These are phyloP conservation scores for Hygrocybe coccinea DNA, from an alignment of 768 basidiomycete species.

Conservation along the genomic window DNA sequence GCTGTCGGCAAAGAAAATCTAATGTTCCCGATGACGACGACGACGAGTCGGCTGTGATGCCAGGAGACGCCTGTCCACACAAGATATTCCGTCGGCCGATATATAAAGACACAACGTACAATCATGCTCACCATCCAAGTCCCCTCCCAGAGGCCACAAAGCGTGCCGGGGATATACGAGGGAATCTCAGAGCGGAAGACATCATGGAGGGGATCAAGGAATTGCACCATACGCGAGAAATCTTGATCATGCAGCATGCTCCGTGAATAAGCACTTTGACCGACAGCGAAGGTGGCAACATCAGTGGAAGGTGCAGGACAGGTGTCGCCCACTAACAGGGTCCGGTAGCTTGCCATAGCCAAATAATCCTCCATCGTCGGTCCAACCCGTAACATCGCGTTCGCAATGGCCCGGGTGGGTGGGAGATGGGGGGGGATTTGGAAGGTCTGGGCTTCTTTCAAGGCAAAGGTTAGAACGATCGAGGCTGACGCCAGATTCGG, in stretches of 20 bases:
- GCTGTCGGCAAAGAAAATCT: conserved; percentile 40
- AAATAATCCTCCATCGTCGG: conserved; percentile 53
- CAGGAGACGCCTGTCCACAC: conserved; percentile 7
- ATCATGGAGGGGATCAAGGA: conserved; percentile 17
- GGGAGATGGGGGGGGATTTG: conserved; percentile 49
- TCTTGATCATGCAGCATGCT: conserved; percentile 33
- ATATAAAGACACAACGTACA: conserved; percentile 1
- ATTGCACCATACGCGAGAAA: conserved; percentile 33
- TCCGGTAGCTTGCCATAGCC: conserved; percentile 37
- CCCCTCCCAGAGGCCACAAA: conserved; percentile 60
- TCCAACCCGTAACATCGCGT: conserved; percentile 41
- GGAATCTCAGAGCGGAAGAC: conserved; percentile 22
- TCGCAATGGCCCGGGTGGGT: conserved; percentile 42
- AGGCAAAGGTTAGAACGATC: conserved; percentile 49
- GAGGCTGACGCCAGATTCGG: conserved; percentile 42
- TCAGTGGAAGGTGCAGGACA: conserved; percentile 11
- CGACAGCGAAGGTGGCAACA: background rate
- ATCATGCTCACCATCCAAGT: conserved; percentile 46
- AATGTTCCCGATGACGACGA: conserved; percentile 11
- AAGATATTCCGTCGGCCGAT: background rate
- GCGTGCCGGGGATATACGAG: conserved; percentile 39
- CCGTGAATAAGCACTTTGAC: conserved; percentile 20
- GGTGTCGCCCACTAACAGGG: conserved; percentile 48
- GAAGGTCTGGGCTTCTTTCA: conserved; percentile 44
- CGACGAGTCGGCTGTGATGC: conserved; percentile 6